Evolutionary conservation across 140 eudicot species (phyloP).

Genomic region (Stevia rebaudiana): DNA sequence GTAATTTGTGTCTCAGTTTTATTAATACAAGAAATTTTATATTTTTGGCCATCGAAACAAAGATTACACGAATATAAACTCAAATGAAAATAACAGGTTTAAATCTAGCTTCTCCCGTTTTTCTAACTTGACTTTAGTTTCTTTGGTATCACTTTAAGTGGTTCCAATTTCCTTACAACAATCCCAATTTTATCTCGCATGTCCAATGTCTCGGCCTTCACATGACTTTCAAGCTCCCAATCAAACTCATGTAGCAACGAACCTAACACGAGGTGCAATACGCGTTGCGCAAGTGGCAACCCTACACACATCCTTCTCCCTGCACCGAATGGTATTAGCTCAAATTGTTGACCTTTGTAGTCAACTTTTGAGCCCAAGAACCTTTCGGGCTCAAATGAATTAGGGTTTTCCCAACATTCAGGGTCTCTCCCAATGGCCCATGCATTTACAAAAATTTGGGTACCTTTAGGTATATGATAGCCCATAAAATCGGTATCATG

Average conservation of each 20-base stretch:
- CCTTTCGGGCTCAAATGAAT: slow-evolving; percentile 58
- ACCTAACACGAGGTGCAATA: slow-evolving; percentile 48
- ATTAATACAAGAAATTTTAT: too few species aligned
- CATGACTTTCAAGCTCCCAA: slow-evolving; percentile 44
- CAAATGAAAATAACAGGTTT: too few species aligned
- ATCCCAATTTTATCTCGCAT: slow-evolving; percentile 48
- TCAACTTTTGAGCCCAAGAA: slow-evolving; percentile 52
- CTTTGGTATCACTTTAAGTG: slow-evolving; percentile 31
- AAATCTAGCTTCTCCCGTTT: too few species aligned
- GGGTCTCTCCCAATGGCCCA: slow-evolving; percentile 67
- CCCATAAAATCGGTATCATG: slow-evolving; percentile 54
- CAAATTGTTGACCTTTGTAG: slow-evolving; percentile 51
- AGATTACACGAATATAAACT: too few species aligned
- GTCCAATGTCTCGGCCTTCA: slow-evolving; percentile 29
- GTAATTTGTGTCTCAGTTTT: too few species aligned
- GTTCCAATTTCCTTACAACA: slow-evolving; percentile 40
- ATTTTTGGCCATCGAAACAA: too few species aligned
- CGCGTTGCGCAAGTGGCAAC: slow-evolving; percentile 48
- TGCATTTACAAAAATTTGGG: slow-evolving; percentile 43
- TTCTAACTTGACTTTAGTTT: too few species aligned
- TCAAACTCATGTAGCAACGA: slow-evolving; percentile 52
- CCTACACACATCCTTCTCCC: slow-evolving; percentile 68
- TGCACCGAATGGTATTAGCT: slow-evolving; percentile 67
- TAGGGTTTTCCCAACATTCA: slow-evolving; percentile 45
- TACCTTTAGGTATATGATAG: slow-evolving; percentile 43